Conservation (phyloP, 441 rosid species). For the Corymbia calophylla region DNA sequence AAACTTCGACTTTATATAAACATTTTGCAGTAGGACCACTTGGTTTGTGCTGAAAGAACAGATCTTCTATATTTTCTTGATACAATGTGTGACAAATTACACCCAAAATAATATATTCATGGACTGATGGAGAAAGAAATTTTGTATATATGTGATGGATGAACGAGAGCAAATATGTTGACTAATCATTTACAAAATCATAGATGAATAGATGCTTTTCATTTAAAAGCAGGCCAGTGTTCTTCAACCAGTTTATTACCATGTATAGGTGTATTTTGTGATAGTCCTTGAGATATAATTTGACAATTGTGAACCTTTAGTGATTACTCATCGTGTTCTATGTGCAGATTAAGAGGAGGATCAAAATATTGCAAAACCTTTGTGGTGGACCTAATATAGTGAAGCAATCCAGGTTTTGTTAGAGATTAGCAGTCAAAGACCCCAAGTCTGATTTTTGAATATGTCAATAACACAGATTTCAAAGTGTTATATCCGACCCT, state of each 20-base stretch:
- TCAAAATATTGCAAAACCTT: slow-evolving; percentile 89
- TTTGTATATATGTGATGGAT: too few species aligned
- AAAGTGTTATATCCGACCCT: slow-evolving; percentile 21
- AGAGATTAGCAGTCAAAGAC: slow-evolving; percentile 99
- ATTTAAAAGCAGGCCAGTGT: neutral
- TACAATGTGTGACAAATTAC: too few species aligned
- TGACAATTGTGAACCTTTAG: neutral
- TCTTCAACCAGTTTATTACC: neutral
- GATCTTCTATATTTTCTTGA: too few species aligned
- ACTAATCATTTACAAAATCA: too few species aligned
- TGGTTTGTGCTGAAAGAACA: too few species aligned
- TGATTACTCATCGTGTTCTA: neutral
- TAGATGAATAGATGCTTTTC: neutral
- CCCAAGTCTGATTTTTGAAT: slow-evolving; percentile 91
- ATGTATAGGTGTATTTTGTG: neutral
- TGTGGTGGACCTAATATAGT: slow-evolving; percentile 97
- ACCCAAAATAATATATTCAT: too few species aligned
- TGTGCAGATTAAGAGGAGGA: slow-evolving; percentile 92
- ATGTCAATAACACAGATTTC: slow-evolving; percentile 82
- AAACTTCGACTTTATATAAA: neutral
- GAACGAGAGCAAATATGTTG: too few species aligned
- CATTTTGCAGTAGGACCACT: too few species aligned
- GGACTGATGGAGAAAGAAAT: too few species aligned
- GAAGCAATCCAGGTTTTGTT: slow-evolving; percentile 82
- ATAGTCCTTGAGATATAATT: neutral